A percentile compares a stretch with the other conserved stretches of the same genome.
These are phyloP conservation scores for Calonectria ilicicola DNA, from an alignment of 2,329 filamentous ascomycete species.

Conservation along the genomic window DNA sequence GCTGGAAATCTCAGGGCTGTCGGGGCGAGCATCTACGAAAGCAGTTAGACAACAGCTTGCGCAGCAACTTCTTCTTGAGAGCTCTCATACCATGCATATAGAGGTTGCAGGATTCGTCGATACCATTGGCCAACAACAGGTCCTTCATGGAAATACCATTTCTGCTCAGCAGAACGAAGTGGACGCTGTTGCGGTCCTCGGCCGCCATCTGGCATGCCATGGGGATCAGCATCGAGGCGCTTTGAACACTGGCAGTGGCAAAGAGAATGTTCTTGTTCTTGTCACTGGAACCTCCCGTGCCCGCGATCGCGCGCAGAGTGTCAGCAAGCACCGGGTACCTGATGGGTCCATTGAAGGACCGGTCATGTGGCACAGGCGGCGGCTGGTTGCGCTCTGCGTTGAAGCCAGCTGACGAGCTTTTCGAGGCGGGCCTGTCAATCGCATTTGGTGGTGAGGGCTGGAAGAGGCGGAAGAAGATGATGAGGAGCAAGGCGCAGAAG, in stretches of 20 bases:
- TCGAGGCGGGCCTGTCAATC: conserved; percentile 6
- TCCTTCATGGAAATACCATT: conserved; percentile 77
- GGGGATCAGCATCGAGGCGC: conserved; percentile 78
- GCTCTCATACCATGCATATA: conserved; percentile 63
- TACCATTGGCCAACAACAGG: conserved; percentile 81
- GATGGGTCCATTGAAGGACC: conserved; percentile 76
- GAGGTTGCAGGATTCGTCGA: conserved; percentile 78
- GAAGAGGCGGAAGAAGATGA: conserved; percentile 48
- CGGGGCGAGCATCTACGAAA: conserved; percentile 78
- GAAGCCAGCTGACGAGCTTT: conserved; percentile 8
- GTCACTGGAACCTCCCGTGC: conserved; percentile 62
- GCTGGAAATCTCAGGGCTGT: conserved; percentile 77
- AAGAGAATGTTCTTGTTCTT: conserved; percentile 82
- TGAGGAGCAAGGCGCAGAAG: conserved; percentile 66
- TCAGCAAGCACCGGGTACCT: conserved; percentile 74
- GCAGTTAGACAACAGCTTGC: conserved; percentile 27
- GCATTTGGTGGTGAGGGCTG: conserved; percentile 57
- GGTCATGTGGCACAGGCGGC: conserved; percentile 41
- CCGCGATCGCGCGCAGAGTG: conserved; percentile 71
- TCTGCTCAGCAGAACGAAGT: conserved; percentile 83
- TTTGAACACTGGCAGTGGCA: conserved; percentile 79
- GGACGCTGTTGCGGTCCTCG: conserved; percentile 78
- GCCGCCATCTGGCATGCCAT: conserved; percentile 88
- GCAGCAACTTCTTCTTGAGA: neutral
- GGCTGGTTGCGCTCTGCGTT: conserved; percentile 18